Base-by-base conservation (phyloP, 495 filamentous ascomycete species). In the Cudoniella acicularis region DNA sequence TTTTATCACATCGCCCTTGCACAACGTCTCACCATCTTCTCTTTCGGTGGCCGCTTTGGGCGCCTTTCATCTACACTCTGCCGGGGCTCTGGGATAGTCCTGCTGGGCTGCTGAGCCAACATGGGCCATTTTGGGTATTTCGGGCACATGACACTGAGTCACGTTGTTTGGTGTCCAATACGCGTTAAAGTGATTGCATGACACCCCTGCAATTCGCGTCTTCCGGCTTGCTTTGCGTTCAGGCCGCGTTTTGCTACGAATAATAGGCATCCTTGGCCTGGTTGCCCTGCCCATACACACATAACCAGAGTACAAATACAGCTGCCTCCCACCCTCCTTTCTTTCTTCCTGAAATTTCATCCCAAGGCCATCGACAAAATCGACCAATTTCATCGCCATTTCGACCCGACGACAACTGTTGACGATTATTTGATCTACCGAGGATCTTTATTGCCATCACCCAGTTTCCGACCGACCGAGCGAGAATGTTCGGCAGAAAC, bases 401-500 rank as follows among this genome's bases (percentile, higher is more conserved):
- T 17, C 20, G 54, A 47, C 54, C 9, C 8, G 10, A 21, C 41
- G 22, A 56, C 45, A 48, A 30, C 26, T n/a, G n/a, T n/a, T n/a
- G 10, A 27, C 54, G 21, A 47, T 13, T 26, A 1, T 10, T 47
- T 25, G 27, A 21, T 22, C 54, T 40, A 48, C 54, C 48, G 22
- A n/a, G 10, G 21, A 54, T 21, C 1, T 4, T 17, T 2, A 41
- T 17, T 13, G 20, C n/a, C 20, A 18, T 22, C 16, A n/a, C 9
- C 20, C 17, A 6, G 1, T 21, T 10, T 2, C 42, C 53, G 46
- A 45, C 43, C 49, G 60, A 50, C 40, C 48, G 42, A 62, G 24
- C 26, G 23, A 63, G 13, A 16, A 69, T 69, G 66, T 69, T 69
- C 57, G 62, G 54, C 36, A 62, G 66, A 50, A 63, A 49, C 45